A percentile compares a stretch with the other conserved stretches of the same genome.
phyloP scores from a whole-genome alignment of 1,139 yeast species.

The Candida pseudoviswanathii region DNA sequence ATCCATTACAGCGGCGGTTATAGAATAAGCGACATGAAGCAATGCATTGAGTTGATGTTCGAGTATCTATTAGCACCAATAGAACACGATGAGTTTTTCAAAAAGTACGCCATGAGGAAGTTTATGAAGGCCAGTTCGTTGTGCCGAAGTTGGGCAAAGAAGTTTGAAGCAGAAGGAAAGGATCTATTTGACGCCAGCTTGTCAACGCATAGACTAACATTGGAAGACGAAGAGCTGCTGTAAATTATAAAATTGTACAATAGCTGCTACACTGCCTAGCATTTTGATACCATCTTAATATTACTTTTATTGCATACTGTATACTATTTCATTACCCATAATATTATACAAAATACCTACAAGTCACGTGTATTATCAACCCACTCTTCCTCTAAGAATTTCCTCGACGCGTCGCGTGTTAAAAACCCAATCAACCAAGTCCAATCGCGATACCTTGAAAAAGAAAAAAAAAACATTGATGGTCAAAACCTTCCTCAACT shows the following conservation, averaged over 20 bases:
- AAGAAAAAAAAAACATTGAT: neutral
- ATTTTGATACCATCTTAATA: neutral
- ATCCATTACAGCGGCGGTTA: conserved; percentile 94
- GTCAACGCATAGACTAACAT: conserved; percentile 18
- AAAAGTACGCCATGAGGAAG: conserved; percentile 88
- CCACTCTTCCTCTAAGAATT: neutral
- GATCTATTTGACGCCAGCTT: conserved; percentile 26
- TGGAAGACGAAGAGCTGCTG: neutral
- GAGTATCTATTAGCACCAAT: conserved; percentile 84
- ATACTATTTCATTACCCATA: neutral
- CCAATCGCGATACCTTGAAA: neutral
- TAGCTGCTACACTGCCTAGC: neutral
- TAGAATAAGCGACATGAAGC: conserved; percentile 67
- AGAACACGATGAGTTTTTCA: conserved; percentile 89
- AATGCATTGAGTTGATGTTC: conserved; percentile 71
- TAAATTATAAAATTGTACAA: neutral
- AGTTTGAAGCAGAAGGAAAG: conserved; percentile 42
- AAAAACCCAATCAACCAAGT: neutral
- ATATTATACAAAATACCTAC: neutral
- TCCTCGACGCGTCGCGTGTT: conserved; percentile 5
- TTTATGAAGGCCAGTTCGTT: conserved; percentile 89
- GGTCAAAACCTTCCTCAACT: neutral
- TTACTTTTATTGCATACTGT: neutral
- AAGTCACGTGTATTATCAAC: neutral
- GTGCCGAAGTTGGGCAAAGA: conserved; percentile 91